A percentile compares a stretch with the other conserved stretches of the same genome.
phyloP scores from a whole-genome alignment of 805 yeast species.

The Sugiyamaella marilandica region DNA sequence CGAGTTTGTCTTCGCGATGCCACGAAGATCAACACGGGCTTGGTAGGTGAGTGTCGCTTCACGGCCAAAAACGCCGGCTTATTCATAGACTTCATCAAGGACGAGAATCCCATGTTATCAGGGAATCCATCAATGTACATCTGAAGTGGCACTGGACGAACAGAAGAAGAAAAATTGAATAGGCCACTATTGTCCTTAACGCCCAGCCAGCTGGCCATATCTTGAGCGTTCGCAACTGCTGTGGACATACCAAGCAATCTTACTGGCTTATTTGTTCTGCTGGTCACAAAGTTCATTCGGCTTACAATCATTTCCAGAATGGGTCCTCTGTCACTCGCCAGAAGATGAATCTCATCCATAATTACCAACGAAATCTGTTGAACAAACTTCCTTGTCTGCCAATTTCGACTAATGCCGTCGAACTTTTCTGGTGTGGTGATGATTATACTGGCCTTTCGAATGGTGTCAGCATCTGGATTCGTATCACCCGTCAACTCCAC shows the following conservation, averaged over 20 bases:
- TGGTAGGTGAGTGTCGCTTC: conserved; percentile 79
- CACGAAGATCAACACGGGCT: conserved; percentile 81
- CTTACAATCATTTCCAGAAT: conserved; percentile 86
- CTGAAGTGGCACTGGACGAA: conserved; percentile 79
- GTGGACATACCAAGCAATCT: conserved; percentile 76
- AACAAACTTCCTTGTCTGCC: conserved; percentile 75
- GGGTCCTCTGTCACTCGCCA: conserved; percentile 84
- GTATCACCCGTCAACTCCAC: conserved; percentile 85
- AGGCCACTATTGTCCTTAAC: conserved; percentile 53
- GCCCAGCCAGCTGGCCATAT: conserved; percentile 81
- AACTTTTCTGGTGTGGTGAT: conserved; percentile 84
- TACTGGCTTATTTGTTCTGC: conserved; percentile 55
- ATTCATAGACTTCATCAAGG: conserved; percentile 83
- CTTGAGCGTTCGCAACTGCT: conserved; percentile 80
- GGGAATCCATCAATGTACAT: conserved; percentile 88
- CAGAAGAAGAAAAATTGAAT: conserved; percentile 76
- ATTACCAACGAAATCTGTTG: conserved; percentile 70
- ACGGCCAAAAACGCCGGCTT: conserved; percentile 91
- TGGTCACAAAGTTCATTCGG: conserved; percentile 69
- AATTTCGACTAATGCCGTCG: conserved; percentile 81
- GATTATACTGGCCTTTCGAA: conserved; percentile 65
- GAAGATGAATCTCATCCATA: conserved; percentile 80
- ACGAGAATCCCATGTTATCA: conserved; percentile 73
- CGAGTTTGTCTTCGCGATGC: conserved; percentile 82
- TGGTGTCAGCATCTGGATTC: conserved; percentile 62